Evolutionary conservation across 768 basidiomycete species (phyloP).

Genomic region (Pleurotus tuber-regium): DNA sequence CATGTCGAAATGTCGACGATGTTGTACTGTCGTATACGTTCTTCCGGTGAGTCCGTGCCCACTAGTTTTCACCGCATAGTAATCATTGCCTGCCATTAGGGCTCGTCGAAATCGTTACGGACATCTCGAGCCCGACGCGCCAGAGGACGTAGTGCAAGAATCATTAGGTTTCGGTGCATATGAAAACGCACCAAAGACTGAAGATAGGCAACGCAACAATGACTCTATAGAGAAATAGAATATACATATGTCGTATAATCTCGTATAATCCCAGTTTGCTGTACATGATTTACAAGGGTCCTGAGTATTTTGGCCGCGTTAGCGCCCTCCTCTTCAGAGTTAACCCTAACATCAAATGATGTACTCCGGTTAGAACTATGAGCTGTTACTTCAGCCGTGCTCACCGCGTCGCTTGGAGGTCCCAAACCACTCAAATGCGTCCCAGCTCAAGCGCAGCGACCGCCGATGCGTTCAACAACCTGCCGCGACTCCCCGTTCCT

Average conservation of each 20-base stretch:
- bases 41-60: constrained; percentile 65
- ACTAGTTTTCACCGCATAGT: background rate
- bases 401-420: background rate
- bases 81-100: constrained; percentile 35
- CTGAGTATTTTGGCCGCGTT: too few relatives aligned
- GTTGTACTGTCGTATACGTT: constrained; percentile 96
- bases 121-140: constrained; percentile 88
- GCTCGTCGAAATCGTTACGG: constrained; percentile 84
- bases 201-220: background rate
- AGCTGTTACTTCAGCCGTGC: background rate
- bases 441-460: constrained; percentile 17
- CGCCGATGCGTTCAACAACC: constrained; percentile 23
- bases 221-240: background rate
- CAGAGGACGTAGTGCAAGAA: constrained; percentile 72
- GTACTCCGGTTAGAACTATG: background rate
- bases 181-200: constrained; percentile 46
- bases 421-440: constrained; percentile 16
- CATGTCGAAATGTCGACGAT: constrained; percentile 84
- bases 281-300: background rate
- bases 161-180: constrained; percentile 76
- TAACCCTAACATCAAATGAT: background rate
- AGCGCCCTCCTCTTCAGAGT: constrained; percentile 1
- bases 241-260: too few relatives aligned
- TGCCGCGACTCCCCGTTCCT: constrained; percentile 83
- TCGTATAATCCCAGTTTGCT: too few relatives aligned